phyloP scores from a whole-genome alignment of 176 grass and related monocot genomes.

The Cocos nucifera region DNA sequence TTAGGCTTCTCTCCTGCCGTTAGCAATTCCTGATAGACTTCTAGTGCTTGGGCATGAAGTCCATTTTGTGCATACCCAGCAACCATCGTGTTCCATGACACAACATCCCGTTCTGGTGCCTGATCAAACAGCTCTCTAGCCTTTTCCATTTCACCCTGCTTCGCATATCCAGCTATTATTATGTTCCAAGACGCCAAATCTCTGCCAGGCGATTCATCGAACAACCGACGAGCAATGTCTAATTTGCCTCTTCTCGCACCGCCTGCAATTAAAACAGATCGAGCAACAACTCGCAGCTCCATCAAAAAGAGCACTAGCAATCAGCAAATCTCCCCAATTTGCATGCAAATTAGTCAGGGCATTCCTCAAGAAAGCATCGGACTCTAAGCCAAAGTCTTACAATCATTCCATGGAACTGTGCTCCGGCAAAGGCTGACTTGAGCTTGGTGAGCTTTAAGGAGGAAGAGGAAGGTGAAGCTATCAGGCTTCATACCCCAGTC shows the following conservation, averaged over 20 bases:
- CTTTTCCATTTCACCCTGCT: constrained; percentile 29
- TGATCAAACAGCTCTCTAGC: constrained; percentile 28
- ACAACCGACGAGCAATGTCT: constrained; percentile 20
- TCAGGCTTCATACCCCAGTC: constrained; percentile 2
- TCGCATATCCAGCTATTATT: constrained; percentile 29
- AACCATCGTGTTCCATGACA: constrained; percentile 19
- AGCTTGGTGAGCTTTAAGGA: constrained; percentile 23
- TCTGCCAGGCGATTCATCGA: constrained; percentile 25
- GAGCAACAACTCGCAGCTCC: constrained; percentile 18
- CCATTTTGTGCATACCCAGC: constrained; percentile 14
- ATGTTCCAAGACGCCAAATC: constrained; percentile 42
- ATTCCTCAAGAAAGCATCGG: constrained; percentile 27
- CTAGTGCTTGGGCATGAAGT: constrained; percentile 20
- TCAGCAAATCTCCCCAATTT: constrained; percentile 25
- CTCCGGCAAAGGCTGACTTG: constrained; percentile 2
- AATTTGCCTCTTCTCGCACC: constrained; percentile 26
- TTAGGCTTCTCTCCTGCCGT: constrained; percentile 18
- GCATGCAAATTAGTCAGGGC: constrained; percentile 38
- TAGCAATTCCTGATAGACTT: constrained; percentile 27
- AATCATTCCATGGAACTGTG: constrained; percentile 25
- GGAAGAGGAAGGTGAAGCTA: constrained; percentile 34
- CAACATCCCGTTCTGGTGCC: constrained; percentile 1
- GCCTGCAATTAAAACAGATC: constrained; percentile 19
- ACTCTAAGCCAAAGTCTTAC: constrained; percentile 28
- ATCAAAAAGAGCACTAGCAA: constrained; percentile 10